A percentile compares a stretch with the other conserved stretches of the same genome.
Evolutionary conservation across 2,329 filamentous ascomycete species (phyloP).

Genomic region (Lasiodiplodia gonubiensis): DNA sequence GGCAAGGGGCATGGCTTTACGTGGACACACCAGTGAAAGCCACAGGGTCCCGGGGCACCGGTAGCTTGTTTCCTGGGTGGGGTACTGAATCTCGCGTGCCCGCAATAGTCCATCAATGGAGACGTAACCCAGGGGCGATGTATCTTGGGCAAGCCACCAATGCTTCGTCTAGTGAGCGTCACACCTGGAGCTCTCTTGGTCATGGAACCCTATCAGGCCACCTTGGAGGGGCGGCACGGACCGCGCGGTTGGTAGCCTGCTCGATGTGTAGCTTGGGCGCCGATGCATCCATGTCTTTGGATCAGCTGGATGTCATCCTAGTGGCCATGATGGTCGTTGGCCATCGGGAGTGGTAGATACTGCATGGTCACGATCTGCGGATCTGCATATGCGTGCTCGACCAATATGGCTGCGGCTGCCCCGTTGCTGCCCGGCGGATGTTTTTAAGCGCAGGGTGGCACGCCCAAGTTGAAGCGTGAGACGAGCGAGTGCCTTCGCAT

Average conservation of each 20-base stretch:
- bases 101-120: conserved; percentile 12
- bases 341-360: conserved; percentile 26
- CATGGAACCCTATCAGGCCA: conserved; percentile 29
- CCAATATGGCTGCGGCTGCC: conserved; percentile 22
- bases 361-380: conserved; percentile 22
- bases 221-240: conserved; percentile 24
- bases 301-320: conserved; percentile 27
- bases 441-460: conserved; percentile 17
- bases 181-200: conserved; percentile 22
- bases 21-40: conserved; percentile 19
- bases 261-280: conserved; percentile 27
- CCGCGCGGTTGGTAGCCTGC: conserved; percentile 25
- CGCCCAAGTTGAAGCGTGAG: conserved; percentile 1
- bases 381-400: conserved; percentile 23
- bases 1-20: neutral
- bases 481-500: conserved; percentile 17
- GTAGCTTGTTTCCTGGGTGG: conserved; percentile 22
- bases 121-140: conserved; percentile 10
- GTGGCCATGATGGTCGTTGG: neutral
- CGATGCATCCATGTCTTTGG: conserved; percentile 27
- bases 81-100: conserved; percentile 24
- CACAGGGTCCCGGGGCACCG: conserved; percentile 16
- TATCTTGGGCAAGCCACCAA: conserved; percentile 28
- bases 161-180: conserved; percentile 23
- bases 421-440: neutral